Evolutionary conservation across 1,284 basidiomycete species (phyloP), one percentile per base, ranked within the genome.

Genomic region (Boletus smithii): DNA sequence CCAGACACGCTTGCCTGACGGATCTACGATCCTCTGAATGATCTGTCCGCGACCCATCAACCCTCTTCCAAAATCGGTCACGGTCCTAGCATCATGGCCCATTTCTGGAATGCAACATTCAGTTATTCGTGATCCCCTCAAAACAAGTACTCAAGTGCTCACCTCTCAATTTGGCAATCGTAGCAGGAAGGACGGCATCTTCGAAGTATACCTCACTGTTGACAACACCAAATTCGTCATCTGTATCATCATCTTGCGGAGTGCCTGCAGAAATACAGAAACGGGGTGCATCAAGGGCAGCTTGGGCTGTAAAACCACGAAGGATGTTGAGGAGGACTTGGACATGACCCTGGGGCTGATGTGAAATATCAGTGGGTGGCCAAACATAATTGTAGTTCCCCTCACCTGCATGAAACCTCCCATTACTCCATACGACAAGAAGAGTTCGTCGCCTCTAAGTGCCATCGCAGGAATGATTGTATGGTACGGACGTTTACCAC

Each of bases 391-490:
- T n/a, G 23, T 14, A 11, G 17, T 7, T 20, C 7, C 22, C 36
- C 67, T 59, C 27, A 80, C 84, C 69, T 97, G 95, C 91, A 95
- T 97, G 70, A 86, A 95, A 3, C 91, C 91, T 47, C 91, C 92
- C 93, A 95, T 95, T 14, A 95, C 92, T 41, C 94, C 93, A 57
- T 88, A 95, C 48, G 81, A 83, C 59, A 97, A 70, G 73, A 94
- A 91, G 2, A 97, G 73, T 37, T 97, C 92, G 49, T 86, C 79
- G 5, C 81, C 83, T 49, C 81, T 78, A 3, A 88, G 88, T 0
- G 84, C 95, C 74, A 97, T 80, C 1, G 90, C 91, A 6, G 95
- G 95, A 53, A 95, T 95, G 61, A 97, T 97, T 6, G 94, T 97
- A 63, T 97, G 94, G 66, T 95, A 97, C 2, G 94, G 93, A 14